Evolutionary conservation across 345 rosid species (phyloP).

Genomic region (Populus tremula): DNA sequence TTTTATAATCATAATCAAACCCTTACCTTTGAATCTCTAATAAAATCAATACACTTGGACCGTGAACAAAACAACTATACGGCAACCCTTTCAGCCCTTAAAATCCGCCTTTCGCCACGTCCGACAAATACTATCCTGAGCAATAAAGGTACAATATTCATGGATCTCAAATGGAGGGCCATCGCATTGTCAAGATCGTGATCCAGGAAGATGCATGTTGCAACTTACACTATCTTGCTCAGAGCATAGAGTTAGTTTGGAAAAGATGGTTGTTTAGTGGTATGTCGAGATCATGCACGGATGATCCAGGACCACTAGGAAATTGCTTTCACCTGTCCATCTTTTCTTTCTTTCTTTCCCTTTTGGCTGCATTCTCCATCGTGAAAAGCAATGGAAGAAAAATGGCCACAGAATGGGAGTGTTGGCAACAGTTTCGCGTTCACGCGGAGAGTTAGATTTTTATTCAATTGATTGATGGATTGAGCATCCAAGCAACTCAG

Average conservation of each 20-base stretch:
- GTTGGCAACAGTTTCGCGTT: background rate
- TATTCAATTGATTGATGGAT: background rate
- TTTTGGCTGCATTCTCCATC: background rate
- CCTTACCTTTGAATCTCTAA: too few relatives aligned
- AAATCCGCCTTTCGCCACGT: too few relatives aligned
- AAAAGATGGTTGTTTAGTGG: background rate
- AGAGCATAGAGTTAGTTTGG: background rate
- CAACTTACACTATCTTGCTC: background rate
- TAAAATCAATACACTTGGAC: accelerated
- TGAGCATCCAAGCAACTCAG: background rate
- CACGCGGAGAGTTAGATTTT: background rate
- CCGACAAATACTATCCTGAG: too few relatives aligned
- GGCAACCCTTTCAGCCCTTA: accelerated
- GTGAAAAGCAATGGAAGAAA: background rate
- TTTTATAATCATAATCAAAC: accelerated
- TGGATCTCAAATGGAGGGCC: background rate
- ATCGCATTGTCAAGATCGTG: background rate
- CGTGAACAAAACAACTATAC: accelerated
- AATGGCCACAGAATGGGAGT: background rate
- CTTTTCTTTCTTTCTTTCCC: background rate
- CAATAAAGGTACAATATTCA: background rate
- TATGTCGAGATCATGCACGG: background rate
- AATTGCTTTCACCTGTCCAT: background rate
- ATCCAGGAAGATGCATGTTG: background rate
- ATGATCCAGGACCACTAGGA: background rate